phyloP scores from a whole-genome alignment of 2,329 filamentous ascomycete genomes.

The Pestalotiopsis sp. region DNA sequence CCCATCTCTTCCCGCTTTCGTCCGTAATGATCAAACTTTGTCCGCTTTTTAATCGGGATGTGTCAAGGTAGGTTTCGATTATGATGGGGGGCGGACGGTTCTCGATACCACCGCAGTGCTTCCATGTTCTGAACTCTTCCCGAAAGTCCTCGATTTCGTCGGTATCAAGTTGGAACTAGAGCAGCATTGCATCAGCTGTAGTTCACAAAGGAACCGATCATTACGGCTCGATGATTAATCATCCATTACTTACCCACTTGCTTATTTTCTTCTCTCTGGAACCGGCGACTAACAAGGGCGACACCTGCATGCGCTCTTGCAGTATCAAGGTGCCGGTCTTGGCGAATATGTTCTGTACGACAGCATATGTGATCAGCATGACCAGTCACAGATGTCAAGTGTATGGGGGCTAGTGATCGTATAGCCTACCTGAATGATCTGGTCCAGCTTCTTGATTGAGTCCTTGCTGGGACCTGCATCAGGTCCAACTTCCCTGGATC shows the following conservation, averaged over 20 bases:
- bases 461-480: conserved; percentile 61
- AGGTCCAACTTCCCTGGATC: conserved; percentile 46
- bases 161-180: conserved; percentile 90
- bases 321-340: conserved; percentile 86
- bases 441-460: conserved; percentile 78
- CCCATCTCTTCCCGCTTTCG: conserved; percentile 88
- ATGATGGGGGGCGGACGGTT: conserved; percentile 80
- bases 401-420: not conserved
- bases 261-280: conserved; percentile 29
- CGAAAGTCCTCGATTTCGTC: conserved; percentile 88
- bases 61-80: conserved; percentile 88
- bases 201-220: not conserved
- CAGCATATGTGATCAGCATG: conserved; percentile 2
- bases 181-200: conserved; percentile 14
- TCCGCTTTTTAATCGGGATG: conserved; percentile 74
- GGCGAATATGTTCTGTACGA: conserved; percentile 78
- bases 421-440: conserved; percentile 80
- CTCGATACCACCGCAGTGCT: conserved; percentile 73
- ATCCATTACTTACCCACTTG: conserved; percentile 30
- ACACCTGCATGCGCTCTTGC: conserved; percentile 74
- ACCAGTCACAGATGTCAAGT: conserved; percentile 19
- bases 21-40: conserved; percentile 88
- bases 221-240: too few species aligned
- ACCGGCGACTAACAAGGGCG: conserved; percentile 30
- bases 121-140: conserved; percentile 83